phyloP scores from a whole-genome alignment of 371 early-diverging fungal genomes.

The Thermomucor indicae-seudaticae region DNA sequence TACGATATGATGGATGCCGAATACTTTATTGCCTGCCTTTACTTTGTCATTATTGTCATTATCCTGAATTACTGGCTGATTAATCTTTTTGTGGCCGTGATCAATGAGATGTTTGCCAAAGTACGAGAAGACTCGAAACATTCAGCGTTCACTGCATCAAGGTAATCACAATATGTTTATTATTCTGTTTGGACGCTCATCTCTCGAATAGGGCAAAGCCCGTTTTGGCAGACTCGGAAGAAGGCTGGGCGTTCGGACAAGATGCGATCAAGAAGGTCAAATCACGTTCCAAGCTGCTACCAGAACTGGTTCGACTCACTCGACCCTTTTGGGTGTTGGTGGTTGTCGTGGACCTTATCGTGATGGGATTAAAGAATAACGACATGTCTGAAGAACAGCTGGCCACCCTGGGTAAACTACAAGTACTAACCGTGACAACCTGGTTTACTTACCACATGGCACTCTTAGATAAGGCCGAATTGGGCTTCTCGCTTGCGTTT shows the following conservation, averaged over 20 bases:
- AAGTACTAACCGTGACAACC: not conserved
- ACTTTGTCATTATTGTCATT: conserved; percentile 59
- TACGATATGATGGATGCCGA: conserved; percentile 68
- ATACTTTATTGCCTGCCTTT: conserved; percentile 50
- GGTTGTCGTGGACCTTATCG: conserved; percentile 47
- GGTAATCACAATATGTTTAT: conserved; percentile 13
- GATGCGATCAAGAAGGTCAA: conserved; percentile 11
- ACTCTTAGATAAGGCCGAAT: conserved; percentile 37
- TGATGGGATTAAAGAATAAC: conserved; percentile 51
- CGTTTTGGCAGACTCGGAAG: conserved; percentile 35
- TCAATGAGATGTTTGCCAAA: conserved; percentile 70
- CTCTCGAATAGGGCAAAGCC: conserved; percentile 27
- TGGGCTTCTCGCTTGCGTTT: conserved; percentile 52
- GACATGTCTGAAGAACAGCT: conserved; percentile 27
- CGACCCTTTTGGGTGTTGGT: conserved; percentile 48
- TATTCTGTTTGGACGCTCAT: conserved; percentile 10
- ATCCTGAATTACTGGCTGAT: conserved; percentile 70
- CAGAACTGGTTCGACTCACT: conserved; percentile 20
- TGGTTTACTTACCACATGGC: not conserved
- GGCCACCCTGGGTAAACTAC: conserved; percentile 22
- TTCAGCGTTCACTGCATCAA: conserved; percentile 57
- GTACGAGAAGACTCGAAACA: conserved; percentile 65
- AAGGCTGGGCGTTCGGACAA: conserved; percentile 43
- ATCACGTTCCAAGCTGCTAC: conserved; percentile 6
- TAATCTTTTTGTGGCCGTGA: conserved; percentile 70